A percentile compares a stretch with the other conserved stretches of the same genome.
These are phyloP conservation scores for Gossypium arboreum DNA, from an alignment of 345 rosid species.

Conservation along the genomic window DNA sequence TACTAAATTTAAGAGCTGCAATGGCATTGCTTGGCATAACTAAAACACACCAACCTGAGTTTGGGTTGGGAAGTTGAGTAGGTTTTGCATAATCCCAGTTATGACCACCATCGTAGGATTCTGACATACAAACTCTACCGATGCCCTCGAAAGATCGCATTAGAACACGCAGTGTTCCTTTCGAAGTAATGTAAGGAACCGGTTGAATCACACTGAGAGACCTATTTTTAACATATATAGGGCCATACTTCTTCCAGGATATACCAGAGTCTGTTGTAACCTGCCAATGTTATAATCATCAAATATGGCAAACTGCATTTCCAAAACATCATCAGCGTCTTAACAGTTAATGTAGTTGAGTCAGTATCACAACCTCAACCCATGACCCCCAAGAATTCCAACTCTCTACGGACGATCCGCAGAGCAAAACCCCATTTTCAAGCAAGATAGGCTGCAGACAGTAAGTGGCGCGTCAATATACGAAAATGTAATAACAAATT, in stretches of 20 bases:
- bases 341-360: slow-evolving; percentile 13
- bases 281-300: slow-evolving; percentile 32
- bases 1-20: no score
- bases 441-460: slow-evolving; percentile 71
- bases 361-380: slow-evolving; percentile 62
- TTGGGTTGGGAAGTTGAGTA: slow-evolving; percentile 80
- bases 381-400: slow-evolving; percentile 98
- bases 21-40: no score
- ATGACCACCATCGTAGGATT: slow-evolving; percentile 65
- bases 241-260: slow-evolving; percentile 83
- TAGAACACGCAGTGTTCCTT: slow-evolving; percentile 57
- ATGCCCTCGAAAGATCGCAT: slow-evolving; percentile 63
- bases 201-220: slow-evolving; percentile 94
- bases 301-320: slow-evolving; percentile 11
- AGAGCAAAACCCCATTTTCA: slow-evolving; percentile 61
- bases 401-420: slow-evolving; percentile 89
- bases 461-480: neutral
- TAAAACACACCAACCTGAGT: slow-evolving; percentile 55
- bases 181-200: slow-evolving; percentile 62
- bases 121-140: slow-evolving; percentile 66
- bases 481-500: neutral
- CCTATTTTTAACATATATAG: slow-evolving; percentile 57
- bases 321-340: slow-evolving; percentile 10
- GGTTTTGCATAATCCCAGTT: slow-evolving; percentile 70
- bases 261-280: slow-evolving; percentile 67